phyloP scores from a whole-genome alignment of 2,329 filamentous ascomycete species.

The Neobulgaria alba region DNA sequence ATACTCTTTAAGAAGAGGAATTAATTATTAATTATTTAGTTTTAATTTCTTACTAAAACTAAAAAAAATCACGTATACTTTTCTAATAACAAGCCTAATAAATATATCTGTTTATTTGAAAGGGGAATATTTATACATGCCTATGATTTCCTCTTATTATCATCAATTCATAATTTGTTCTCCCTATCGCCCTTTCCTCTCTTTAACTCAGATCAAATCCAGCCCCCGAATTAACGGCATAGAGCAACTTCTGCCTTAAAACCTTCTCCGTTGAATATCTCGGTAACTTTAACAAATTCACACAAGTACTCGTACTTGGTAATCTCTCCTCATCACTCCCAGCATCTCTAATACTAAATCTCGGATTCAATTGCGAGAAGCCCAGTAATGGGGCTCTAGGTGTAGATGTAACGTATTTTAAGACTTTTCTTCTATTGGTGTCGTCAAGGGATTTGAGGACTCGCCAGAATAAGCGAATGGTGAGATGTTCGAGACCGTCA shows the following conservation, averaged over 20 bases:
- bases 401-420: conserved; percentile 94
- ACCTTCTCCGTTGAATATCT: conserved; percentile 59
- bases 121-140: too few species aligned
- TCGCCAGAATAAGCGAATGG: conserved; percentile 82
- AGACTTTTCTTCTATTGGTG: conserved; percentile 69
- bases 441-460: conserved; percentile 73
- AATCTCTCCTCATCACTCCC: conserved; percentile 67
- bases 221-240: conserved; percentile 81
- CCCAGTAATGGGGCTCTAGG: conserved; percentile 83
- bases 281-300: conserved; percentile 89
- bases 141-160: background rate
- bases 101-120: too few species aligned
- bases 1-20: too few species aligned
- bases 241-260: conserved; percentile 74
- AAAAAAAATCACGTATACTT: too few species aligned
- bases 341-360: conserved; percentile 83
- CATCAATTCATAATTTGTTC: too few species aligned
- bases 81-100: too few species aligned
- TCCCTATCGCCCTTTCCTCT: background rate
- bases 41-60: too few species aligned
- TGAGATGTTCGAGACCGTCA: conserved; percentile 77
- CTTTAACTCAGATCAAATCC: conserved; percentile 66
- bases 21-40: too few species aligned
- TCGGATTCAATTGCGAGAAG: conserved; percentile 75
- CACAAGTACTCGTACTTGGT: conserved; percentile 91